A percentile compares a stretch with the other conserved stretches of the same genome.
Evolutionary conservation across 306 rosid genomes (phyloP).

Genomic region (Clitoria ternatea): DNA sequence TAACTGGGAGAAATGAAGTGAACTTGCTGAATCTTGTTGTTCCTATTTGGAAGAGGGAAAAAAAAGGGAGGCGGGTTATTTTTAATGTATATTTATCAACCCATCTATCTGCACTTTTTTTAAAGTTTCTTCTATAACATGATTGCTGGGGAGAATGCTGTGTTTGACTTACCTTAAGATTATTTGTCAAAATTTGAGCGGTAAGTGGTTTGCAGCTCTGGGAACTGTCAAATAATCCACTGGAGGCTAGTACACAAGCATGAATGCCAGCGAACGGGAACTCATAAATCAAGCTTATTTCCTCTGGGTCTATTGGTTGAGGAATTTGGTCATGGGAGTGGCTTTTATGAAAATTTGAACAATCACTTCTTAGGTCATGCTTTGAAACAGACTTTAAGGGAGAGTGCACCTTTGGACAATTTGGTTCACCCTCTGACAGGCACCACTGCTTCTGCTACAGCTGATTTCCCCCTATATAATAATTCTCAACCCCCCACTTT

Average conservation of each 20-base stretch:
- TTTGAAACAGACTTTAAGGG: slow-evolving; percentile 39
- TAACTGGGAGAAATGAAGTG: background rate
- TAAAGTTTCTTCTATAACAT: background rate
- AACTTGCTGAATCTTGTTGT: background rate
- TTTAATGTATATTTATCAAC: background rate
- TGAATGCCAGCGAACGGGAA: slow-evolving; percentile 60
- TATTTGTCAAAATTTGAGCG: slow-evolving; percentile 30
- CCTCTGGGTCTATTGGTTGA: slow-evolving; percentile 37
- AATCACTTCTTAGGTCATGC: slow-evolving; percentile 36
- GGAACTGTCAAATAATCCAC: slow-evolving; percentile 81
- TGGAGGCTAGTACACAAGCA: slow-evolving; percentile 84
- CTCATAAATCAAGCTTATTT: slow-evolving; percentile 45
- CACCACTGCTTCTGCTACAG: slow-evolving; percentile 30
- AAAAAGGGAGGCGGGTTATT: background rate
- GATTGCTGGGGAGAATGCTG: slow-evolving; percentile 10
- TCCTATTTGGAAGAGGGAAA: background rate
- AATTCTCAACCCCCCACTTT: slow-evolving; percentile 39
- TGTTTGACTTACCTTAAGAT: slow-evolving; percentile 15
- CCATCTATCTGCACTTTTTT: slow-evolving; percentile 1
- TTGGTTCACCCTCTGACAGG: slow-evolving; percentile 36
- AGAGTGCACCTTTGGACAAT: slow-evolving; percentile 38
- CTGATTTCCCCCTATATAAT: slow-evolving; percentile 31
- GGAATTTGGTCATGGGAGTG: slow-evolving; percentile 39
- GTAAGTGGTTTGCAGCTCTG: slow-evolving; percentile 65
- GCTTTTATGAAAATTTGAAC: slow-evolving; percentile 40